Base-by-base conservation (phyloP, 2,329 filamentous ascomycete species). In the Fusarium sp. region DNA sequence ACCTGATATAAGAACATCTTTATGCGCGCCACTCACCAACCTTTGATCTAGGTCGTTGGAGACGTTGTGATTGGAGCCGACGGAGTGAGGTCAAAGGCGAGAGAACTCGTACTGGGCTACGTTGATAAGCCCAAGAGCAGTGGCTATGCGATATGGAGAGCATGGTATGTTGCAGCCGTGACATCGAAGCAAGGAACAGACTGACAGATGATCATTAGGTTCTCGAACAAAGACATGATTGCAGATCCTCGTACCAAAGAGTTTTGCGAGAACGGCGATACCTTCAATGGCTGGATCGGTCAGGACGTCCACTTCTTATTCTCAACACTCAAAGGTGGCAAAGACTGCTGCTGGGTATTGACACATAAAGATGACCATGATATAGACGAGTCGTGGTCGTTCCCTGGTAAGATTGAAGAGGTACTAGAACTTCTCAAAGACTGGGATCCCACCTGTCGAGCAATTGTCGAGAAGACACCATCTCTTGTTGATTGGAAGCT, bases 191-290 rank as follows among this genome's bases (percentile, higher is more conserved):
- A 10, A 4, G 0, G 6, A 2, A 8, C 3, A 1, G 2, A 7
- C 20, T 45, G 7, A n/a, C 34, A 34, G 3, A 22, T 8, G 0
- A 6, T 24, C 4, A 0, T 8, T 4, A 73, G 71, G 71, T 73
- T 73, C 43, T 72, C 71, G 0, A 85, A 86, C 65, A 81, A 83
- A 36, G 82, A 85, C 55, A 84, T 86, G 82, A 79, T 87, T 20
- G 77, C 77, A 11, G 85, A 88, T 66, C 83, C 85, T 2, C 76
- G 80, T 22, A 88, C 86, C 3, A 83, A 82, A 33, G 81, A 87
- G 36, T 87, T 88, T 57, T 87, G 86, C 67, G 80, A 78, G 34
- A 81, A 88, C 59, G 87, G 86, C 34, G 87, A 89, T 73, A 86
- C 85, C 0, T 88, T 88, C 76, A 87, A 87, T 56, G 87, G 86